Percentiles rank a stretch among this genome's conserved stretches.
These are phyloP conservation scores for Gastrolobium villosum DNA, from an alignment of 306 rosid species.

Conservation along the genomic window DNA sequence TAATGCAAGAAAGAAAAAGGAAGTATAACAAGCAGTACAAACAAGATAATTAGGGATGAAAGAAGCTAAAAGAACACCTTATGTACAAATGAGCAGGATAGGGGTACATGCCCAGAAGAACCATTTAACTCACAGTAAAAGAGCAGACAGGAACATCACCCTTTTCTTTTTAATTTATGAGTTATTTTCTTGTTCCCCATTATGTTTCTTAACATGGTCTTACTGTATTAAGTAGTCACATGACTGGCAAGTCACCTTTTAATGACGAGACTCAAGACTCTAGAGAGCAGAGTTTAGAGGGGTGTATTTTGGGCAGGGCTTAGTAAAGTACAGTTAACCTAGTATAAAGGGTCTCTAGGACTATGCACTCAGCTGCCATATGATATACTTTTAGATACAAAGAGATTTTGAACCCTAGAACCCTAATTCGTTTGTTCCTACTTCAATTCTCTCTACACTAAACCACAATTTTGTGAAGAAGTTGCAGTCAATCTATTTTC, in stretches of 20 bases:
- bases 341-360: conserved; percentile 16
- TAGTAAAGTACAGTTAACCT: conserved; percentile 36
- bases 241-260: conserved; percentile 1
- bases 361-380: conserved; percentile 17
- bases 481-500: conserved; percentile 12
- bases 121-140: conserved; percentile 1
- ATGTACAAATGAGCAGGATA: conserved; percentile 14
- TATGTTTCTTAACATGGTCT: conserved; percentile 6
- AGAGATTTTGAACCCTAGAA: background rate
- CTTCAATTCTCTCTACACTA: conserved; percentile 26
- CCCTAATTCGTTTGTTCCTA: conserved; percentile 27
- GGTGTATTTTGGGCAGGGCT: background rate
- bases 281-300: conserved; percentile 12
- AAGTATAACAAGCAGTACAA: conserved; percentile 4
- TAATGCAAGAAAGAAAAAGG: conserved; percentile 22
- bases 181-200: background rate
- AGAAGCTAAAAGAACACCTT: conserved; percentile 21
- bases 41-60: conserved; percentile 16
- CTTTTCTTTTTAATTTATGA: background rate
- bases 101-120: conserved; percentile 20
- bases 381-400: background rate
- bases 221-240: background rate
- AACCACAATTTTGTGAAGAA: conserved; percentile 25
- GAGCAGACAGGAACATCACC: background rate
- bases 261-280: background rate